Evolutionary conservation across 805 yeast genomes (phyloP), one percentile per base, ranked within the genome.

Genomic region (Scheffersomyces spartinae): DNA sequence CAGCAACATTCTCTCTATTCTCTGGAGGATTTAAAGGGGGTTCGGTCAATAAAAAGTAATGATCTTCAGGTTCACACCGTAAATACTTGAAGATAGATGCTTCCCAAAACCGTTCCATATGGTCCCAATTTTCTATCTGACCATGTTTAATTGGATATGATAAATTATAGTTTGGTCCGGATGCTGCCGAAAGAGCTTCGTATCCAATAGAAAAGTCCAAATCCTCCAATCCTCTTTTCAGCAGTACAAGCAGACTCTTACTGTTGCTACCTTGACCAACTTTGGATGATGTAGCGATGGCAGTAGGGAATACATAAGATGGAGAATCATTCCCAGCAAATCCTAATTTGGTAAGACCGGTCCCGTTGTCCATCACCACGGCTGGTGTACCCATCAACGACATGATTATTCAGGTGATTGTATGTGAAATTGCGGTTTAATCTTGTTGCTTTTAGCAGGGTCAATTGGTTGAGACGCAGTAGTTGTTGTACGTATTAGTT

Each of bases 11-110:
- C 52, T 91, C 98, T 61, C 99, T 81, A 56, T 91, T 91, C 61
- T 91, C 99, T 5, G 99, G 99, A n/a, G 99, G 96, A 47, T 91
- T 91, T 39, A 91, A 70, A 13, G 99, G 99, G 7, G 99, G 99
- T 59, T 91, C 99, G 26, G 99, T 91, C 40, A 91, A 60, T 30
- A 91, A 61, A 55, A 91, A 91, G 49, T 83, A 85, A 48, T 91
- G 99, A 55, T 91, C 99, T 53, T 91, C 99, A 9, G 99, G 99
- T 57, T 91, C 98, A 51, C 97, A 84, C 52, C 95, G 74, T 41
- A 91, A 68, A 51, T 91, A 91, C 59, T 91, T 88, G 64, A 91
- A 91, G 45, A 91, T 86, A 24, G 95, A 83, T 45, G 82, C 81
- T 48, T 91, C 97, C 98, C 98, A 91, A 55, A 85, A 88, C 49